A percentile compares a stretch with the other conserved stretches of the same genome.
Evolutionary conservation across 164 flowering plant genomes (phyloP).

Genomic region (Buxus sempervirens): DNA sequence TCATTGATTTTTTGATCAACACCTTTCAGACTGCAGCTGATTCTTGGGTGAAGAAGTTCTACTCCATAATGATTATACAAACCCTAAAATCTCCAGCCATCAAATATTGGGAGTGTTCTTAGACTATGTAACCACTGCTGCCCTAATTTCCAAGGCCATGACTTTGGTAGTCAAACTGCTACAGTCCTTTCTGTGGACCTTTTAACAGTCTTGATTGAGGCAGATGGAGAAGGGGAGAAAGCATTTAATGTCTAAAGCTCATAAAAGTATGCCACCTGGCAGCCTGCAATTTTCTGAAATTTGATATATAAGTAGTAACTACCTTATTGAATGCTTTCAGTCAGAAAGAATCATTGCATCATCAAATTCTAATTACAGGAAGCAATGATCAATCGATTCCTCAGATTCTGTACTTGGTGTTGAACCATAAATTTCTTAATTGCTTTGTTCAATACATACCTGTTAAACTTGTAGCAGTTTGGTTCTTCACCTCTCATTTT

Average conservation of each 20-base stretch:
- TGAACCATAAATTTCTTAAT: not conserved
- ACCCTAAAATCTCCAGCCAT: no score
- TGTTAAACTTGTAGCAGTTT: not conserved
- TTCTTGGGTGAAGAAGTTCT: no score
- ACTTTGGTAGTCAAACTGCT: no score
- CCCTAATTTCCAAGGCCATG: no score
- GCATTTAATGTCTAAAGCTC: not conserved
- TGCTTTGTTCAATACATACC: not conserved
- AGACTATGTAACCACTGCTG: no score
- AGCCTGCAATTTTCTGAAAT: not conserved
- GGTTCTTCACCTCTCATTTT: no score
- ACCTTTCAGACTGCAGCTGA: no score
- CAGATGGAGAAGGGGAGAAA: not conserved
- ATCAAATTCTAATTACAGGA: not conserved
- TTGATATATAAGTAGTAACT: not conserved
- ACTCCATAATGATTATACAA: no score
- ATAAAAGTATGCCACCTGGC: not conserved
- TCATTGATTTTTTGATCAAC: no score
- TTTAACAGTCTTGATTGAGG: not conserved
- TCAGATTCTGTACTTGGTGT: not conserved
- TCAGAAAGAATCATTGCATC: not conserved
- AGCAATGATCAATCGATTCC: not conserved
- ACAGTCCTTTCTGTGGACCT: not conserved
- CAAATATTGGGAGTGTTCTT: no score
- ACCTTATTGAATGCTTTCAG: not conserved